Evolutionary conservation across 106 monocot species (phyloP).

Genomic region (Phalaenopsis equestris): DNA sequence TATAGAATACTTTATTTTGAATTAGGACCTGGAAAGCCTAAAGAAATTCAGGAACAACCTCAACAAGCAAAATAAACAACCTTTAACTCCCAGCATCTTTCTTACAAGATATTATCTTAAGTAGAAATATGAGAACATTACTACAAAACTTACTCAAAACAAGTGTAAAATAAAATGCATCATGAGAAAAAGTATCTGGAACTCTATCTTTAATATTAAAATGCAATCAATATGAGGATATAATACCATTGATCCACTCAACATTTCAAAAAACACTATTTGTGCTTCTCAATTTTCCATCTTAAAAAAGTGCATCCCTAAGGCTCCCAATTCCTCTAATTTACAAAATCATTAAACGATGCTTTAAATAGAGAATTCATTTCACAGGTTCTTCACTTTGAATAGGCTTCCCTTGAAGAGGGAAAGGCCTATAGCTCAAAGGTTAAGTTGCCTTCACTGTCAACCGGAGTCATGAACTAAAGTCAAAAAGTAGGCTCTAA

Average conservation of each 20-base stretch:
- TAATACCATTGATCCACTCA: neutral
- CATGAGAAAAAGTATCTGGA: neutral
- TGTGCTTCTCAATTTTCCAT: neutral
- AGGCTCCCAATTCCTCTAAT: neutral
- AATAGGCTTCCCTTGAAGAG: neutral
- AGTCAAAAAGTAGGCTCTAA: neutral
- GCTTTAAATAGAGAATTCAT: neutral
- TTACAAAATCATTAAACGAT: neutral
- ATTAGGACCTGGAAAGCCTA: neutral
- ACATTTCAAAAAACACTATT: neutral
- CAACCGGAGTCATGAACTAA: neutral
- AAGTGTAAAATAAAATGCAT: neutral
- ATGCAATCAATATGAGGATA: neutral
- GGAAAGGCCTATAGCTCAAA: neutral
- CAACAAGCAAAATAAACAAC: constrained; percentile 2
- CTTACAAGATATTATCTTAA: neutral
- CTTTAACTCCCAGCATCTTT: neutral
- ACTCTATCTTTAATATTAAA: neutral
- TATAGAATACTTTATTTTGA: neutral
- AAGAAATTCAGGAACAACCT: neutral
- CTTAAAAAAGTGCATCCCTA: neutral
- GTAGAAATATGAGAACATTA: neutral
- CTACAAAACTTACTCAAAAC: neutral
- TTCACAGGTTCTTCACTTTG: neutral
- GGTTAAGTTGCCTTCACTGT: neutral